Base-by-base conservation (phyloP, 2,329 filamentous ascomycete species). In the Fusarium agapanthi region DNA sequence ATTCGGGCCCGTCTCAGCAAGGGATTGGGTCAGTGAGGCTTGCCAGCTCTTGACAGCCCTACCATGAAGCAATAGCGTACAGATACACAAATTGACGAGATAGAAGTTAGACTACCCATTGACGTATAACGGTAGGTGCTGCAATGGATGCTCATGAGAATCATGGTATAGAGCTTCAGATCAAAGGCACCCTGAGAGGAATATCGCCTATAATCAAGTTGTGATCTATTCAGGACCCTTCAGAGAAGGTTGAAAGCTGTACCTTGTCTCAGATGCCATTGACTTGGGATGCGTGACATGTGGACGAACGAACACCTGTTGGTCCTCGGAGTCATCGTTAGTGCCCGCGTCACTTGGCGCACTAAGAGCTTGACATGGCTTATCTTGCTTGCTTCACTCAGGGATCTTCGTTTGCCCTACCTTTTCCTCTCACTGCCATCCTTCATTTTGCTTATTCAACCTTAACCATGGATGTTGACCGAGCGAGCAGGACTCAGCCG, bases 401-500 rank as follows among this genome's bases (percentile, higher is more conserved):
- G 34, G 41, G 56, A 61, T 61, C 48, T 69, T 73, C 54, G 53
- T 48, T 67, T 51, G 54, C 65, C 68, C 45, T 71, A 38, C 59
- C 60, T 53, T 47, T 56, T 45, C 47, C 47, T 40, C 40, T 28
- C 43, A 22, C 38, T 24, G 11, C 34, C 50, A 38, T 53, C 20
- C 34, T n/a, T 48, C 34, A 15, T 24, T 24, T 34, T 50, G 30
- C 44, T 50, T 32, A 38, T 38, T 38, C 34, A 44, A 48, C 16
- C 45, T 63, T 71, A 45, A 38, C 72, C 67, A 65, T 69, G 73
- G 71, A 65, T 41, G 65, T 69, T 69, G 67, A 73, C 75, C 72
- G 75, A 77, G 70, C 38, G 75, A 77, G 70, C 38, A 55, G 40
- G 35, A 47, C 60, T 76, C 75, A 76, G 75, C 75, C 74, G 72